Evolutionary conservation across 2,329 filamentous ascomycete genomes (phyloP).

Genomic region (Phaeoacremonium minimum): DNA sequence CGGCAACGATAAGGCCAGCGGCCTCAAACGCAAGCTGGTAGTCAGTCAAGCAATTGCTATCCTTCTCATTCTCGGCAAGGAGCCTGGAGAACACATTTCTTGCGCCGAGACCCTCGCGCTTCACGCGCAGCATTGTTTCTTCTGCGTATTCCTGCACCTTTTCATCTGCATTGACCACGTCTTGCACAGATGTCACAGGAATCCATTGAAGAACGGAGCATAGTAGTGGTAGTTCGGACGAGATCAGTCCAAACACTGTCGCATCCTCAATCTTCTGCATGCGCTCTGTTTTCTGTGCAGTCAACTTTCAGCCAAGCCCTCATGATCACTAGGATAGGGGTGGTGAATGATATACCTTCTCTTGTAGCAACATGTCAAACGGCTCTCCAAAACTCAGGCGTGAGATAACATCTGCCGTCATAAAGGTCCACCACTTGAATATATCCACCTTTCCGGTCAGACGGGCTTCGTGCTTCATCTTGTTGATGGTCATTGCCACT

Average conservation of each 20-base stretch:
- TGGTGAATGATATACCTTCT: not conserved
- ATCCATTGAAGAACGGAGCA: not conserved
- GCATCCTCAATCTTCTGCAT: not conserved
- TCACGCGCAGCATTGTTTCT: not conserved
- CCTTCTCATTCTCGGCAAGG: not conserved
- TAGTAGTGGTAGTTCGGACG: not conserved
- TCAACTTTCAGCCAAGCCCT: too few relatives aligned
- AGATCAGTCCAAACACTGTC: not conserved
- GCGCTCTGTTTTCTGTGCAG: not conserved
- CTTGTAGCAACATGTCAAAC: constrained; percentile 2
- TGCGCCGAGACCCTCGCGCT: not conserved
- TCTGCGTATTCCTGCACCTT: not conserved
- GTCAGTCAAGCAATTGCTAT: not conserved
- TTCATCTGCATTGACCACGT: not conserved
- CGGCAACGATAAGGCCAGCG: constrained; percentile 30
- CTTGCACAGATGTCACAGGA: not conserved
- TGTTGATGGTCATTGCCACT: constrained; percentile 3
- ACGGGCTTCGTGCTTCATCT: constrained; percentile 5
- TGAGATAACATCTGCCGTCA: constrained; percentile 38
- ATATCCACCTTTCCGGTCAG: constrained; percentile 25
- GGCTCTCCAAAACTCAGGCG: constrained; percentile 36
- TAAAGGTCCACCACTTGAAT: constrained; percentile 38
- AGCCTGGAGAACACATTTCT: not conserved
- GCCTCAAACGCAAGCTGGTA: constrained; percentile 27
- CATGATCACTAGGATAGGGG: too few relatives aligned